Evolutionary conservation across 2,329 filamentous ascomycete species (phyloP).

Genomic region (Acephala macrosclerotiorum): DNA sequence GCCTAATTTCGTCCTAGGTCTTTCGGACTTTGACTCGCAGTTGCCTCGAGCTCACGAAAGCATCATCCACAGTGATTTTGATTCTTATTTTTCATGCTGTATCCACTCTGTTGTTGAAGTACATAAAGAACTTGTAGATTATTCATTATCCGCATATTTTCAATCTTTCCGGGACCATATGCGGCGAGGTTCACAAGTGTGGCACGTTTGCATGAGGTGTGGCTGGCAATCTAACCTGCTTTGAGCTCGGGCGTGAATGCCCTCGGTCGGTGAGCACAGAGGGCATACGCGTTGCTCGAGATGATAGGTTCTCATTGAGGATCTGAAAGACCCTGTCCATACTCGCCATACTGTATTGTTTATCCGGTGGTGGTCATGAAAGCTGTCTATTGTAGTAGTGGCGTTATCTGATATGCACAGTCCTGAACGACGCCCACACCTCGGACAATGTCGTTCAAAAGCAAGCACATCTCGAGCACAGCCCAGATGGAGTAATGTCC

Average conservation of each 20-base stretch:
- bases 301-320: not conserved
- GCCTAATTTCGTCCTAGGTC: too few relatives aligned
- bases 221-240: not conserved
- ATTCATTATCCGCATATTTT: not conserved
- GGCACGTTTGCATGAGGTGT: conserved; percentile 5
- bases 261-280: conserved; percentile 4
- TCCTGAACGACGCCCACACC: not conserved
- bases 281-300: not conserved
- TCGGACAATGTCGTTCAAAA: not conserved
- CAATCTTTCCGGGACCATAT: not conserved
- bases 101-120: not conserved
- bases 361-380: not conserved
- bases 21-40: not conserved
- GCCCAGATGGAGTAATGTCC: not conserved
- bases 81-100: not conserved
- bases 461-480: conserved; percentile 1
- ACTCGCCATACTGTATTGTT: not conserved
- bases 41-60: not conserved
- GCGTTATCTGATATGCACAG: not conserved
- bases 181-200: not conserved
- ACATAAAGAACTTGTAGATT: not conserved
- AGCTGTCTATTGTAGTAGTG: not conserved
- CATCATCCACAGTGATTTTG: not conserved
- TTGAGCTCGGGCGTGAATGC: conserved; percentile 7
- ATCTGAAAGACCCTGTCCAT: not conserved